Evolutionary conservation across 192 early-diverging fungal genomes (phyloP).

Genomic region (Backusella morwellensis): DNA sequence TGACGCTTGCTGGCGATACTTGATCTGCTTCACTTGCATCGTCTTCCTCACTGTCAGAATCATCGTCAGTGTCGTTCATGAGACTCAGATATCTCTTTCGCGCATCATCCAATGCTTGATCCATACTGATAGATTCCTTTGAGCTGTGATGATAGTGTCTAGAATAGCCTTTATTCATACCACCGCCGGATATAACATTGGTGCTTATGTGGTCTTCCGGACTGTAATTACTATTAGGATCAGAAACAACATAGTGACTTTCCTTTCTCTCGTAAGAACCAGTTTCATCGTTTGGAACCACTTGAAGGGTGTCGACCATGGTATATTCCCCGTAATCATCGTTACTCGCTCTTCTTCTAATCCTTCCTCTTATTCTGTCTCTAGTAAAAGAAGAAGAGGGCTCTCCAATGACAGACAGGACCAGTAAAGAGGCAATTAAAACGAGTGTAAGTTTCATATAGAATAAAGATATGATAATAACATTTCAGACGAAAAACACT

Average conservation of each 20-base stretch:
- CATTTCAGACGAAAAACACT: background rate
- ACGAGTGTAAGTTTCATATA: background rate
- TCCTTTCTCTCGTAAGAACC: background rate
- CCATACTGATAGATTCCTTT: background rate
- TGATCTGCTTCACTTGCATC: background rate
- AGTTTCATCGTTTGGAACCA: background rate
- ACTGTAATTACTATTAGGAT: background rate
- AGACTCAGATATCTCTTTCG: background rate
- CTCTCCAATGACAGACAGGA: background rate
- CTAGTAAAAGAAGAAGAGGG: background rate
- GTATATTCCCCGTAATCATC: background rate
- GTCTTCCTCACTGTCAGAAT: background rate
- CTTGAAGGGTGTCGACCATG: background rate
- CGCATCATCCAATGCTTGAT: background rate
- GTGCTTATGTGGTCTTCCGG: background rate
- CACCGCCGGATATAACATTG: background rate
- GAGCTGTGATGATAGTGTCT: background rate
- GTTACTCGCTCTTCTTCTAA: background rate
- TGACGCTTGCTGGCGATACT: background rate
- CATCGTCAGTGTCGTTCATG: too few species aligned
- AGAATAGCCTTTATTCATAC: background rate
- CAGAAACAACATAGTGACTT: background rate
- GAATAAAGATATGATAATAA: background rate
- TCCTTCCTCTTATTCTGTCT: background rate
- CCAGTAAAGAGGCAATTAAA: background rate